Conservation (phyloP, 2,329 filamentous ascomycete species). For the Fusarium torulosum region DNA sequence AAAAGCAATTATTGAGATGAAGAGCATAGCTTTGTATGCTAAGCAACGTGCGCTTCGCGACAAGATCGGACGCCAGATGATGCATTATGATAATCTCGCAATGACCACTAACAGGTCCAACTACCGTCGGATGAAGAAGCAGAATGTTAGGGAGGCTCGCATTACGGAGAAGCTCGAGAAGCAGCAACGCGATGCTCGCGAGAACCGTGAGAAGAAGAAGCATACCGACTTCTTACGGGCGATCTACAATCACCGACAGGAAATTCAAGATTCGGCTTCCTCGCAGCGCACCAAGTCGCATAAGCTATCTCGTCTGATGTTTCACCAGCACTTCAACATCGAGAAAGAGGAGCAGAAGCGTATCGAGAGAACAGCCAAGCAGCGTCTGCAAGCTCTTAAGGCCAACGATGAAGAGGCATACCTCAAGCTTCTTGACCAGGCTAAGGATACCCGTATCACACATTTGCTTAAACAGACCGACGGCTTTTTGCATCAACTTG, state of each 20-base stretch:
- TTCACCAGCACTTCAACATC: slow-evolving; percentile 91
- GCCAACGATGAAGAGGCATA: slow-evolving; percentile 99
- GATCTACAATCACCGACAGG: slow-evolving; percentile 83
- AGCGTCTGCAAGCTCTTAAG: slow-evolving; percentile 98
- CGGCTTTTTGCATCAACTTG: slow-evolving; percentile 95
- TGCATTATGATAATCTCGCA: slow-evolving; percentile 93
- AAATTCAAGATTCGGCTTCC: slow-evolving; percentile 76
- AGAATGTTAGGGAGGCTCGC: slow-evolving; percentile 91
- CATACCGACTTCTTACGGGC: slow-evolving; percentile 91
- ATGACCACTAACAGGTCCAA: slow-evolving; percentile 95
- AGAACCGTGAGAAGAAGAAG: slow-evolving; percentile 98
- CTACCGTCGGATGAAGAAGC: slow-evolving; percentile 97
- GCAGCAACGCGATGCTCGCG: slow-evolving; percentile 95
- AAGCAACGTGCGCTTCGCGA: slow-evolving; percentile 90
- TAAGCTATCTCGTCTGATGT: slow-evolving; percentile 92
- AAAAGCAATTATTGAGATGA: slow-evolving; percentile 94
- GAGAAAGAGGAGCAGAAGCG: slow-evolving; percentile 99
- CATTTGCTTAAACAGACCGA: slow-evolving; percentile 97
- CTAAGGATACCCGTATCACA: slow-evolving; percentile 99
- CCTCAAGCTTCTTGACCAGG: slow-evolving; percentile 95
- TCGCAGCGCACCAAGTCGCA: slow-evolving; percentile 80
- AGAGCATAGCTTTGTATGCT: slow-evolving; percentile 86
- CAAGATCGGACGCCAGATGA: slow-evolving; percentile 90
- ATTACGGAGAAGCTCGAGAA: slow-evolving; percentile 99
- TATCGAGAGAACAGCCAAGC: slow-evolving; percentile 96